Conservation (phyloP, 768 basidiomycete species). For the Kwoniella sp. region DNA sequence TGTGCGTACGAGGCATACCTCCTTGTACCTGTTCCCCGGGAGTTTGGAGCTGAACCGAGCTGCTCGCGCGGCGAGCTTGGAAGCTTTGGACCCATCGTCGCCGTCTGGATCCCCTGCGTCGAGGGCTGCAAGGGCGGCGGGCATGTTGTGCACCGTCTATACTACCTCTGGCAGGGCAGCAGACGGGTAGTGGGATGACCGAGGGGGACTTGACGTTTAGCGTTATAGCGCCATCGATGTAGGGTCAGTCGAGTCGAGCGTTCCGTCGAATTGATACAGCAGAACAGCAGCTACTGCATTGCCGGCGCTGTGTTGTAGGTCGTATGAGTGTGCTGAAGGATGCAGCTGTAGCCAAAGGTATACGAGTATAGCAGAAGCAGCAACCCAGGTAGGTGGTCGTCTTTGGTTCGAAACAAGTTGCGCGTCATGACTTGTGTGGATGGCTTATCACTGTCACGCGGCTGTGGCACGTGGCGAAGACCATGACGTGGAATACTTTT, state of each 20-base stretch:
- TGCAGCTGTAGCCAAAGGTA: too few species aligned
- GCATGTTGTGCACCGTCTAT: too few species aligned
- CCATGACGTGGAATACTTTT: slow-evolving; percentile 4
- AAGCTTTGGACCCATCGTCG: slow-evolving; percentile 33
- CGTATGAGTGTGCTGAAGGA: too few species aligned
- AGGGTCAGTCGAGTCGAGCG: too few species aligned
- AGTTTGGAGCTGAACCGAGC: slow-evolving; percentile 51
- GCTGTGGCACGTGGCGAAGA: not conserved
- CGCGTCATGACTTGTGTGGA: not conserved
- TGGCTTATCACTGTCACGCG: not conserved
- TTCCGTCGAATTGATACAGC: too few species aligned
- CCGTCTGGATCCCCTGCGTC: slow-evolving; percentile 29
- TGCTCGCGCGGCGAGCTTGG: slow-evolving; percentile 34
- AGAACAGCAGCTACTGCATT: too few species aligned
- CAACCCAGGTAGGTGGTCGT: not conserved
- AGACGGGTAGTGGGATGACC: too few species aligned
- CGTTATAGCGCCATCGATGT: too few species aligned
- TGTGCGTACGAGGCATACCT: slow-evolving; percentile 41
- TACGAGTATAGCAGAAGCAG: too few species aligned
- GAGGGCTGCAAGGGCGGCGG: slow-evolving; percentile 15
- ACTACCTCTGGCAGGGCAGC: too few species aligned
- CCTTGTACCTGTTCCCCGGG: slow-evolving; percentile 51
- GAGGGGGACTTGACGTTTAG: too few species aligned
- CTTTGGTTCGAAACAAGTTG: slow-evolving; percentile 4
- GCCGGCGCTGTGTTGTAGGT: too few species aligned